Evolutionary conservation across 225 moss, liverwort and hornwort genomes (phyloP), one percentile per base, ranked within the genome.

Genomic region (Pseudoscleropodium purum): DNA sequence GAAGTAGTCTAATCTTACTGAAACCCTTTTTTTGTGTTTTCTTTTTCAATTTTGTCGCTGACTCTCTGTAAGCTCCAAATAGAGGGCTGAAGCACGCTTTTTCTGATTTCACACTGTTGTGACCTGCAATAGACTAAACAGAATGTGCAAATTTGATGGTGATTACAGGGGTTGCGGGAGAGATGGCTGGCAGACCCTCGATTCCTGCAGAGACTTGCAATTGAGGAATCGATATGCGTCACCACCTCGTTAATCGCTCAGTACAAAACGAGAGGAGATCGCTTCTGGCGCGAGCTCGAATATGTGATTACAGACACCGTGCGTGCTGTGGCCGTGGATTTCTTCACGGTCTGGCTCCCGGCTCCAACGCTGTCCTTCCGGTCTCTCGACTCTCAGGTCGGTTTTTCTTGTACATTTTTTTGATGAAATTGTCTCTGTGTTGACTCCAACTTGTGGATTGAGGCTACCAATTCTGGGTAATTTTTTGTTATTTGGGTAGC

Each of bases 171-270:
- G 49, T 91, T 98, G 88, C 93, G 98, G 51, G 97, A 98, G 92
- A 93, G 98, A 92, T 98, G 96, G 96, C 93, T 98, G 84, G 98
- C 98, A 52, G 98, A 98, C 87, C 97, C 96, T 18, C 98, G 98
- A 37, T 98, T 98, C 79, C 85, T 97, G 91, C 94, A 98, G 89
- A 93, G 98, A 84, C 96, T 98, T 60, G 96, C 96, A 76, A 96
- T 98, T 86, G 98, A 98, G 90, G 98, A 98, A 91, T 89, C 96
- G 14, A 97, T 98, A 77, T 98, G 97, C 66, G 95, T 98, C 69
- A 97, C 98, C 74, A 96, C 96, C n/a, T 96, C 97, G 63, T 90
- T 97, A 33, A 56, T 95, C 67, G 97, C 98, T 34, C 97, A 98
- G 83, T 98, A 95, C 87, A 86, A 91, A 84, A 92, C 94, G 29